Percentiles rank a stretch among this genome's conserved stretches.
Conservation (phyloP, 169 alveolate species). For the Plasmodium yoelii region DNA sequence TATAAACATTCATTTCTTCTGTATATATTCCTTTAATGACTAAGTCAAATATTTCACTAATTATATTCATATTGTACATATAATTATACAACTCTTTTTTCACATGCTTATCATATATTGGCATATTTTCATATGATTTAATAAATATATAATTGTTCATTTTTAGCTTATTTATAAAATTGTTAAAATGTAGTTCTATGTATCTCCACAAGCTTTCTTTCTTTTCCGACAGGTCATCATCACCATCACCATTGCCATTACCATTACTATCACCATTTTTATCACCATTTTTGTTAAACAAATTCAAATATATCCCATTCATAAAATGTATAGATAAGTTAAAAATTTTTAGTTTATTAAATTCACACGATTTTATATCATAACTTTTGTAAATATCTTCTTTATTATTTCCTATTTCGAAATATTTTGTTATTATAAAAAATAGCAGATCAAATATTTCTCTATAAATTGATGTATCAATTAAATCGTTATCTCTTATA, state of each 20-base stretch:
- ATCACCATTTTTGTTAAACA: too few relatives aligned
- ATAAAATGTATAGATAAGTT: slow-evolving; percentile 30
- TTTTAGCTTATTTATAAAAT: slow-evolving; percentile 12
- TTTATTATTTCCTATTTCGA: not conserved
- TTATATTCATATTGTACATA: slow-evolving; percentile 25
- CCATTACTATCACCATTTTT: too few relatives aligned
- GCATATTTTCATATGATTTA: not conserved
- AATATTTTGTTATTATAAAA: not conserved
- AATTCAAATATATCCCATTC: slow-evolving; percentile 43
- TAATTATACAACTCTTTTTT: slow-evolving; percentile 28
- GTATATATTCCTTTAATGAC: slow-evolving; percentile 38
- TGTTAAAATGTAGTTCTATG: slow-evolving; percentile 8
- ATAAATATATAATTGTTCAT: not conserved
- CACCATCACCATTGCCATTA: too few relatives aligned
- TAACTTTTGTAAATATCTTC: not conserved
- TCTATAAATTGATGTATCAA: slow-evolving; percentile 1
- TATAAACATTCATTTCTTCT: slow-evolving; percentile 16
- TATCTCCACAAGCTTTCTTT: slow-evolving; percentile 10
- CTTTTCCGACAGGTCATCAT: too few relatives aligned
- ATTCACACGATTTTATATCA: not conserved
- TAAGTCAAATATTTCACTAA: slow-evolving; percentile 55
- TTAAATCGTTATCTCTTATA: slow-evolving; percentile 39
- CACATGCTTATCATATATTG: slow-evolving; percentile 13
- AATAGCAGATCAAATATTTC: slow-evolving; percentile 9
- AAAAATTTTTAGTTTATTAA: slow-evolving; percentile 13